Conservation (phyloP, 2,329 filamentous ascomycete species). For the Monosporascus sp. region DNA sequence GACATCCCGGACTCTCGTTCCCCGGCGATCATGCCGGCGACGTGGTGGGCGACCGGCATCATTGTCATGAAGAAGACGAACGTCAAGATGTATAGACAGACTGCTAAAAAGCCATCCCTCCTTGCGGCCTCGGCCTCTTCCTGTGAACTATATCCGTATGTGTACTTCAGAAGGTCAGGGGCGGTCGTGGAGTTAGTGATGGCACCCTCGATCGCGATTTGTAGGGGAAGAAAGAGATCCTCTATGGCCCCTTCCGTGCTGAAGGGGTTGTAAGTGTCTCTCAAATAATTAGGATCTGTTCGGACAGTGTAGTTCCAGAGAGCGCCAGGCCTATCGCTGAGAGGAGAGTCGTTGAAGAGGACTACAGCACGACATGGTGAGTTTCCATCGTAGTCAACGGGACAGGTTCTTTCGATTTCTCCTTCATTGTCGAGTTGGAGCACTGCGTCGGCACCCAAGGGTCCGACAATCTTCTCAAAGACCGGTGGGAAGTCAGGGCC, state of each 20-base stretch:
- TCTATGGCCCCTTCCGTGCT: slow-evolving; percentile 56
- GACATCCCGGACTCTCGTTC: slow-evolving; percentile 68
- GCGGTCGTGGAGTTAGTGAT: slow-evolving; percentile 15
- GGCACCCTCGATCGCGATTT: slow-evolving; percentile 38
- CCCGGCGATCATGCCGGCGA: slow-evolving; percentile 63
- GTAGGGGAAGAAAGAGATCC: slow-evolving; percentile 62
- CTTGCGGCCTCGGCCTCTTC: slow-evolving; percentile 51
- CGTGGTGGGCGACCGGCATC: slow-evolving; percentile 65
- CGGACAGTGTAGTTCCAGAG: slow-evolving; percentile 70
- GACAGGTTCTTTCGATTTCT: slow-evolving; percentile 13
- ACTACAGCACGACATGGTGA: slow-evolving; percentile 69
- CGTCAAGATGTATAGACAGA: slow-evolving; percentile 59
- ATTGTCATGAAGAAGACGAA: slow-evolving; percentile 65
- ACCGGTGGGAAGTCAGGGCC: slow-evolving; percentile 18
- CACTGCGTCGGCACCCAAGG: slow-evolving; percentile 12
- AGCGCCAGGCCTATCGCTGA: slow-evolving; percentile 40
- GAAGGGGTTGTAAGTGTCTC: slow-evolving; percentile 47
- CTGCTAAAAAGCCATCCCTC: slow-evolving; percentile 55
- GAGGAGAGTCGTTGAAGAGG: slow-evolving; percentile 64
- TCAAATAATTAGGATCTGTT: slow-evolving; percentile 55
- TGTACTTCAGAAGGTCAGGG: slow-evolving; percentile 16
- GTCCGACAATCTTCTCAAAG: slow-evolving; percentile 14
- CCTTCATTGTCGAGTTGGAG: slow-evolving; percentile 9
- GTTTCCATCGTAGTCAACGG: slow-evolving; percentile 45
- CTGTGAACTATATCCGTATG: slow-evolving; percentile 21